Evolutionary conservation across 345 rosid genomes (phyloP), one percentile per base, ranked within the genome.

Genomic region (Schrenkiella parvula): DNA sequence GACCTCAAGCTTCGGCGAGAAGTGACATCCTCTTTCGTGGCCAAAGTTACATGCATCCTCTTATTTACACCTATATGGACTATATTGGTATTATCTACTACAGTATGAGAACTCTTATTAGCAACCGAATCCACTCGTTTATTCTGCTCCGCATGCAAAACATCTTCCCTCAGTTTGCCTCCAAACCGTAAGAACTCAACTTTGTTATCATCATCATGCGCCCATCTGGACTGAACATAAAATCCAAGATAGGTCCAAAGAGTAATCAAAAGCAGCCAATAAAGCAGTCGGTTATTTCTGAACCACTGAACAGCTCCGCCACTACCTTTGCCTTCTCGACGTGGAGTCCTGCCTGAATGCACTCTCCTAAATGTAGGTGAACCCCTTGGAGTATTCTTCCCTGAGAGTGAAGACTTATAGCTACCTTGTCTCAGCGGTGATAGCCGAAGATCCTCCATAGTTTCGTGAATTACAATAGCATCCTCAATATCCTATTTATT

Each of bases 221-320:
- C 98, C 98, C 98, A 93, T 73, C 86, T 81, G 50, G 98, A 93
- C 85, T 93, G 98, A 10, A 91, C 88, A 67, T 88, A 89, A 68
- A 93, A 93, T 41, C 96, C 98, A 76, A 93, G 93, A 79, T 91
- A 93, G 61, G 98, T 77, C 97, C 98, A 93, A 4, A 93, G 90
- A 75, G 98, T 89, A 69, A 93, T 93, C 80, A 93, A 84, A 68
- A 93, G 96, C 73, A 93, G 75, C 98, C 98, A 93, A 39, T 89
- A 91, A 26, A 93, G 80, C 71, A 93, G 50, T 4, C 92, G 81
- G 82, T 80, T 89, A 73, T 84, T 91, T 46, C 93, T 83, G 81
- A 91, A 91, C 95, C 88, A 91, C 68, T 88, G 95, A 47, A 78
- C 48, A 51, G 74, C 74, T 68, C 82, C 88, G 26, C 82, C 85